Conservation (phyloP, 495 filamentous ascomycete genomes). For the Daldinia concentrica region DNA sequence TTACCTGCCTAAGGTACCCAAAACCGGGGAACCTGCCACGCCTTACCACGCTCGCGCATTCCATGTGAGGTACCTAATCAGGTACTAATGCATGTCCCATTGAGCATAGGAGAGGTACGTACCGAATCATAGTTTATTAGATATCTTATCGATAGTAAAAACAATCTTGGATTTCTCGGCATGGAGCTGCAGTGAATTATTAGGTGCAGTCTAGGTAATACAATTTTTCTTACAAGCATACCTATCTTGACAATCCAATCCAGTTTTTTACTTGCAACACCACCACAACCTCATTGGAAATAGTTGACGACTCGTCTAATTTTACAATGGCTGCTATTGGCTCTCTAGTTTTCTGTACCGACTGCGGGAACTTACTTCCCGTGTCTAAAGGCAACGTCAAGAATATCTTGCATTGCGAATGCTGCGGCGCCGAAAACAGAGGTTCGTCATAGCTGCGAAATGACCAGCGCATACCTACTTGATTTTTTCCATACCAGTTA, state of each 20-base stretch:
- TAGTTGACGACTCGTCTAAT: background rate
- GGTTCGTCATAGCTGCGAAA: slow-evolving; percentile 59
- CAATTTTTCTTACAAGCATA: background rate
- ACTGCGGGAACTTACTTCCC: slow-evolving; percentile 91
- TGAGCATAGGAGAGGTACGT: background rate
- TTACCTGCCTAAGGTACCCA: background rate
- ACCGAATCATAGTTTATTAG: background rate
- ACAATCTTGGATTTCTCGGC: background rate
- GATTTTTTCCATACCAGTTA: background rate
- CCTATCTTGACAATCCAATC: background rate
- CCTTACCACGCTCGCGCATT: slow-evolving; percentile 8
- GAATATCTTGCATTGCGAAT: slow-evolving; percentile 79
- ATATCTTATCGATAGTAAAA: background rate
- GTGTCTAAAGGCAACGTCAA: slow-evolving; percentile 76
- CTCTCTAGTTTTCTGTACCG: slow-evolving; percentile 91
- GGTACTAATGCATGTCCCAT: no score
- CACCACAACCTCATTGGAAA: background rate
- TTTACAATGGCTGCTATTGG: slow-evolving; percentile 81
- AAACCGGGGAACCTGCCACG: slow-evolving; percentile 27
- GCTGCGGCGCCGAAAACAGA: slow-evolving; percentile 85
- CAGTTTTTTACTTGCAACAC: background rate
- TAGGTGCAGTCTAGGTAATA: background rate
- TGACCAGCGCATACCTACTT: background rate
- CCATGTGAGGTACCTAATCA: slow-evolving; percentile 1
- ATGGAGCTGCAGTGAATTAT: background rate